These are phyloP conservation scores for Hypocreales sp. DNA, from an alignment of 2,329 filamentous ascomycete genomes.

Conservation along the genomic window DNA sequence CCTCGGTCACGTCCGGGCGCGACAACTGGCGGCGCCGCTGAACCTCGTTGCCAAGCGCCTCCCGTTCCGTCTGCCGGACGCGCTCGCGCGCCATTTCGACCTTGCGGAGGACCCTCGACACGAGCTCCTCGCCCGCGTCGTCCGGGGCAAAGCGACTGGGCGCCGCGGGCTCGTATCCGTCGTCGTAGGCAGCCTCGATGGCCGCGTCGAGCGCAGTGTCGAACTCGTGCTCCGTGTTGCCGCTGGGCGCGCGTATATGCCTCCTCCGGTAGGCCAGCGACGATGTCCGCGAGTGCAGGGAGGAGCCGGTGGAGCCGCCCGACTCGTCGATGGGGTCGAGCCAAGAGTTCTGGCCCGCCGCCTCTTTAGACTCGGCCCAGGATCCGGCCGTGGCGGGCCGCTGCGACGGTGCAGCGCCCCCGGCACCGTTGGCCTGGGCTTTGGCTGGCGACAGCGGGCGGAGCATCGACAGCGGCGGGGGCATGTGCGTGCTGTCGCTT, in stretches of 20 bases:
- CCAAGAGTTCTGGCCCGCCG: slow-evolving; percentile 60
- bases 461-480: slow-evolving; percentile 48
- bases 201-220: slow-evolving; percentile 89
- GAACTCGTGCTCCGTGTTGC: slow-evolving; percentile 74
- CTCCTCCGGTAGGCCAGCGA: slow-evolving; percentile 53
- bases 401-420: slow-evolving; percentile 1
- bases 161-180: slow-evolving; percentile 64
- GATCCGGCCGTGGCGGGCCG: slow-evolving; percentile 3
- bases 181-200: slow-evolving; percentile 90
- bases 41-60: slow-evolving; percentile 27
- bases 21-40: slow-evolving; percentile 7
- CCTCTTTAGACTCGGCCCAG: slow-evolving; percentile 9
- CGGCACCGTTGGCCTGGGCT: slow-evolving; percentile 7
- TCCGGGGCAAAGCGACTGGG: slow-evolving; percentile 22
- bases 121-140: slow-evolving; percentile 25
- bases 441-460: slow-evolving; percentile 31
- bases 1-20: slow-evolving; percentile 22
- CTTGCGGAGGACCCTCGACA: slow-evolving; percentile 43
- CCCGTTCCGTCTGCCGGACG: slow-evolving; percentile 57
- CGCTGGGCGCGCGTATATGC: slow-evolving; percentile 52
- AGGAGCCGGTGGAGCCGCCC: slow-evolving; percentile 62
- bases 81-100: slow-evolving; percentile 64
- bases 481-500: slow-evolving; percentile 45
- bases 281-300: slow-evolving; percentile 65
- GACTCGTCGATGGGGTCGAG: slow-evolving; percentile 90